Evolutionary conservation across 2,329 filamentous ascomycete species (phyloP), one percentile per base, ranked within the genome.

Genomic region (Diaporthe australafricana): DNA sequence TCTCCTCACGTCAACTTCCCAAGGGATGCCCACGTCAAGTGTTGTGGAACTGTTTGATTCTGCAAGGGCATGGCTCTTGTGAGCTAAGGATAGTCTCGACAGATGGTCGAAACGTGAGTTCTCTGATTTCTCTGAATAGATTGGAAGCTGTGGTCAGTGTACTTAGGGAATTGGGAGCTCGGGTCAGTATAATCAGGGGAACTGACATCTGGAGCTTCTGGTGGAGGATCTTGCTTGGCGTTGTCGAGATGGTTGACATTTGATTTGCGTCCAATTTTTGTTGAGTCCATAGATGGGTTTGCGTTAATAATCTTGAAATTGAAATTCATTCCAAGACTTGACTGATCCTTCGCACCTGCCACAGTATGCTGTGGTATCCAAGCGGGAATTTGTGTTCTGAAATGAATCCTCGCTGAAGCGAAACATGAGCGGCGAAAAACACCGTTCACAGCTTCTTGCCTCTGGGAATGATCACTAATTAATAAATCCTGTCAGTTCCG

Each of bases 141-240:
- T 60, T 30, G 38, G 56, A 60, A 60, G 27, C 50, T 53, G 16
- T 25, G 22, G 50, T 53, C 53, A 56, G 53, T 56, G 20, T n/a
- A n/a, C n/a, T n/a, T n/a, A n/a, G n/a, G 32, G 32, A 5, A 62
- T 62, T 32, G 25, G 56, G 45, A 62, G 30, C 52, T 35, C 30
- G 52, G 25, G 52, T 55, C 53, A 57, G 53, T 57, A 12, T 27
- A 40, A 40, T 57, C 2, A 48, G 60, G 60, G 60, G 5, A 14
- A 25, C 27, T 35, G 27, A 5, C 17, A 12, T 30, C n/a, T n/a
- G n/a, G n/a, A n/a, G n/a, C n/a, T n/a, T 32, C 27, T 48, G 40
- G 27, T 35, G 57, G 27, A 35, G 42, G 40, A 35, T 35, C 20
- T 9, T 35, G 20, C 57, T 35, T 63, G 57, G 40, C 57, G 42